Base-by-base conservation (phyloP, 768 basidiomycete genomes). In the Suillus subaureus region DNA sequence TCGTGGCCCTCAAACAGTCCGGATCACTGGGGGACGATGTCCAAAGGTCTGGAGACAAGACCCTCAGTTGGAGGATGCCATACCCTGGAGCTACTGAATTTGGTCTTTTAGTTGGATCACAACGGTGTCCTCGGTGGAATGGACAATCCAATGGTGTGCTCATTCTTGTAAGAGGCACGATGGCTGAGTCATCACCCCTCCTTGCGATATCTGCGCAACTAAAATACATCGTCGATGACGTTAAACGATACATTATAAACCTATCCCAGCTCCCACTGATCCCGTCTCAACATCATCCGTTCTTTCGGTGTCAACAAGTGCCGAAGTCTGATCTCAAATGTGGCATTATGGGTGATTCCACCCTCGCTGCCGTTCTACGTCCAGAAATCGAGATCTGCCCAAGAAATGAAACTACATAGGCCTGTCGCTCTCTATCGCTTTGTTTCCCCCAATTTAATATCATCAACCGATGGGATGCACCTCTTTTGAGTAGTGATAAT, bases 181-280 rank as follows among this genome's bases (percentile, higher is more conserved):
- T 98, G 65, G 97, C 96, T 62, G 94, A 97, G 80, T 88, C 12
- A n/a, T 45, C 7, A 45, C 43, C 9, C n/a, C 8, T 45, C 3
- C 9, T 21, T 45, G 45, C 21, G 45, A 45, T 43, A 43, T 21
- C 18, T 21, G 42, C 42, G 42, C 42, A 45, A 45, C n/a, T n/a
- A 11, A 47, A 42, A n/a, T 45, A 12, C 4, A 12, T 47, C n/a
- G 11, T 47, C n/a, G 2, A 8, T 2, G n/a, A 11, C 2, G 21
- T 21, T 11, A 8, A 45, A 45, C 21, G n/a, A 23, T 47, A 47
- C n/a, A 47, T 12, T 12, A n/a, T 47, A 12, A 47, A 12, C 5
- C n/a, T 13, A 21, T 23, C 6, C 11, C 21, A 23, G 11, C n/a
- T 23, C 45, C 45, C n/a, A 23, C 45, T n/a, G 12, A 21, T 47